phyloP scores from a whole-genome alignment of 257 asterid species.

The Plantago major region DNA sequence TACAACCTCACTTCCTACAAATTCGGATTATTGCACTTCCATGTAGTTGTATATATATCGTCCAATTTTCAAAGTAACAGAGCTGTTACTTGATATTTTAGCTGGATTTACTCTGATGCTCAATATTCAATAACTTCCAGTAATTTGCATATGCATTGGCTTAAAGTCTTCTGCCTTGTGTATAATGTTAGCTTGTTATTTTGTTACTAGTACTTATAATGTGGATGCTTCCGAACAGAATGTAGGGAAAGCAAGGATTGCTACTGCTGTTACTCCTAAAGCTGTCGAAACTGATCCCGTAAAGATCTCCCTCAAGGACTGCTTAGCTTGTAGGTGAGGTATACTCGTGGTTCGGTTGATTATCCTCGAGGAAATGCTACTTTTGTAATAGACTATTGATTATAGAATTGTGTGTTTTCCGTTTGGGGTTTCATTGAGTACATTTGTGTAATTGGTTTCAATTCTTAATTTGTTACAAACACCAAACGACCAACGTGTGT shows the following conservation, averaged over 20 bases:
- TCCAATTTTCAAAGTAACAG: no score
- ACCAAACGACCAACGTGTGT: slow-evolving; percentile 21
- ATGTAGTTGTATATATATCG: no score
- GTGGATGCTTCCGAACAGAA: slow-evolving; percentile 31
- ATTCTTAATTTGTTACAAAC: neutral
- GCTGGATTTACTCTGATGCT: no score
- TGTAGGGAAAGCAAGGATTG: slow-evolving; percentile 35
- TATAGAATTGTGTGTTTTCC: neutral
- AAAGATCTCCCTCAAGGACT: slow-evolving; percentile 89
- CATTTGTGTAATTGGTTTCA: neutral
- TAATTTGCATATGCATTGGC: no score
- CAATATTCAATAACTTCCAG: no score
- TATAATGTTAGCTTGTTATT: neutral
- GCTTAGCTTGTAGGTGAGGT: slow-evolving; percentile 99
- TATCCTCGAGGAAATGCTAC: no score
- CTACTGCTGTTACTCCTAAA: slow-evolving; percentile 53
- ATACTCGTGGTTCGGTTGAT: neutral
- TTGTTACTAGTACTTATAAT: neutral
- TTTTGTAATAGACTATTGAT: no score
- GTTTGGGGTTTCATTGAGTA: neutral
- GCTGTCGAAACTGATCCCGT: slow-evolving; percentile 65
- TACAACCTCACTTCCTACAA: neutral
- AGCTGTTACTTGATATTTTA: no score
- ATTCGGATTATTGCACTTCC: neutral
- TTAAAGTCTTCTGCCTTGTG: no score